A percentile compares a stretch with the other conserved stretches of the same genome.
These are phyloP conservation scores for Novymonas esmeraldas DNA, from an alignment of 208 protist species.

Conservation along the genomic window DNA sequence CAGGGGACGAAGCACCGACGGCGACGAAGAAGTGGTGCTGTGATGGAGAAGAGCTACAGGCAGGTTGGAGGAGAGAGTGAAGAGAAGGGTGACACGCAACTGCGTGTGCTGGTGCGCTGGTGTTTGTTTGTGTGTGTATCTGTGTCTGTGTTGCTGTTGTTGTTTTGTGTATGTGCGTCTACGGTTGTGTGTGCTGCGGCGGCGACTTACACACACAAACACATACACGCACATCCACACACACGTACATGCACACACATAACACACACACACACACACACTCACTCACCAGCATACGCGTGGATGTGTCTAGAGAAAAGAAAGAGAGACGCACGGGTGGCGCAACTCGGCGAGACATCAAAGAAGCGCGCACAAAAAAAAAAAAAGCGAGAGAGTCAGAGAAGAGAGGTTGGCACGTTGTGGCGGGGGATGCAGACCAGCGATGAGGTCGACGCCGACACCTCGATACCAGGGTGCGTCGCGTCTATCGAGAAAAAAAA, in stretches of 20 bases:
- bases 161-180: background rate
- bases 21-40: no score
- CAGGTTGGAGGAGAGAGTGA: background rate
- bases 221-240: background rate
- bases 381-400: background rate
- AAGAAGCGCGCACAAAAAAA: constrained; percentile 1
- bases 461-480: no score
- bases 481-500: no score
- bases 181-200: background rate
- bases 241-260: background rate
- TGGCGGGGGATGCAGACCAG: no score
- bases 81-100: background rate
- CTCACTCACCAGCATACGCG: no score
- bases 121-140: background rate
- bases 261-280: no score
- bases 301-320: background rate
- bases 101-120: background rate
- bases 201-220: no score
- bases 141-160: constrained; percentile 1
- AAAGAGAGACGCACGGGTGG: background rate
- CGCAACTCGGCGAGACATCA: background rate
- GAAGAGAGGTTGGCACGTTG: no score
- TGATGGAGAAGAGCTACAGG: no score
- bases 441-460: no score
- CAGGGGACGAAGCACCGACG: no score